Evolutionary conservation across 2,329 filamentous ascomycete genomes (phyloP), one percentile per base, ranked within the genome.

Genomic region (Aspergillus cejpii): DNA sequence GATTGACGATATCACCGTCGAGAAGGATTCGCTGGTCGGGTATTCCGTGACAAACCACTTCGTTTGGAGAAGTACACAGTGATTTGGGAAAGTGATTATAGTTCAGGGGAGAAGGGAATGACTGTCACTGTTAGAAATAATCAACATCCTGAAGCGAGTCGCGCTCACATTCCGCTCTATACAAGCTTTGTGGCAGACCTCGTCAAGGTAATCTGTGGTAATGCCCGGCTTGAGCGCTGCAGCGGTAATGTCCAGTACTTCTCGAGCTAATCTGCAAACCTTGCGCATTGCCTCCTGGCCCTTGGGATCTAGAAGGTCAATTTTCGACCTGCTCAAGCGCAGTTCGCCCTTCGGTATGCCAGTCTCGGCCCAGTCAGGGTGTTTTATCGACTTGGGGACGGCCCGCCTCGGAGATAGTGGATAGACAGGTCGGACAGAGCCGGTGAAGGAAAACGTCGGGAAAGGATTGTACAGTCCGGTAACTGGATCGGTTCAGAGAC

Each of bases 11-110:
- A 63, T 96, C 90, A 49, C 90, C 90, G 56, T 96, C 88, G 43
- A 87, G 68, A 2, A 96, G 77, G 5, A 84, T 72, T 46, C 89
- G 80, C 63, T 91, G 80, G 62, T 96, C 90, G 7, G 90, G 90
- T 51, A 96, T 96, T 28, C 90, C 90, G 73, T 96, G 90, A 73
- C 90, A 96, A 64, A 96, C 94, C 53, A 94, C 84, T 69, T 96
- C 90, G 72, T 96, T 96, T 19, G 84, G 71, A 5, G 89, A 94
- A 4, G 88, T 95, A 69, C 90, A 96, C 51, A 94, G 83, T 0
- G 90, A 96, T 72, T 96, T 96, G 54, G 90, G 90, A 69, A 95
- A 96, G 66, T 87, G 75, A 72, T 84, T 85, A 72, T 95, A 95
- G 72, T 94, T 94, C 21, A 95, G 73, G 1, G 88, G 87, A 1